These are phyloP conservation scores for Mycena sp. DNA, from an alignment of 1,284 basidiomycete genomes.

Conservation along the genomic window DNA sequence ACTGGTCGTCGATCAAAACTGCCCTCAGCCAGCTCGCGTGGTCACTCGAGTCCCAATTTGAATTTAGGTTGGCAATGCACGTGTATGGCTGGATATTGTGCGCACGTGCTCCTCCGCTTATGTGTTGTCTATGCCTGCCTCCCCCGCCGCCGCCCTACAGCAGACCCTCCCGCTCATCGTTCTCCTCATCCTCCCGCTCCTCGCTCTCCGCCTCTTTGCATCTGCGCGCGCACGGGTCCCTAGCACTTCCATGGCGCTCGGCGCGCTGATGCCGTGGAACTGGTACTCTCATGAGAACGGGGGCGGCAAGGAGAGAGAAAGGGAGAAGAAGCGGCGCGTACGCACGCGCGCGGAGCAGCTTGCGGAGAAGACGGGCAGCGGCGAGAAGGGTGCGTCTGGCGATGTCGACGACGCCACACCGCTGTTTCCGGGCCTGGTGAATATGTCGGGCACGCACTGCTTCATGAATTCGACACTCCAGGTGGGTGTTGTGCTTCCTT, in stretches of 20 bases:
- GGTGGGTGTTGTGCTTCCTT: conserved; percentile 52
- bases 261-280: conserved; percentile 64
- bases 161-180: conserved; percentile 67
- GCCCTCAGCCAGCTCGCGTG: no score
- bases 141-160: no score
- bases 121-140: no score
- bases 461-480: conserved; percentile 96
- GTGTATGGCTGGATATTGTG: no score
- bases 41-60: no score
- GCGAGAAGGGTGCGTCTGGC: not conserved
- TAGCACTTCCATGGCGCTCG: conserved; percentile 71
- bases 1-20: no score
- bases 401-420: conserved; percentile 45
- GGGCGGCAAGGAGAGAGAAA: conserved; percentile 11
- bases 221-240: conserved; percentile 41
- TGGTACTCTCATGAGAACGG: conserved; percentile 45
- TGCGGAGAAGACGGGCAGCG: conserved; percentile 29
- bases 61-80: no score
- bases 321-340: conserved; percentile 57
- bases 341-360: conserved; percentile 67
- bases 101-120: no score
- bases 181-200: conserved; percentile 62
- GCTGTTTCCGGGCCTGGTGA: conserved; percentile 87
- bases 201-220: conserved; percentile 56
- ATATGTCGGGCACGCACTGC: conserved; percentile 94